Conservation (phyloP, 345 rosid genomes). For the Zanthoxylum bungeanum region DNA sequence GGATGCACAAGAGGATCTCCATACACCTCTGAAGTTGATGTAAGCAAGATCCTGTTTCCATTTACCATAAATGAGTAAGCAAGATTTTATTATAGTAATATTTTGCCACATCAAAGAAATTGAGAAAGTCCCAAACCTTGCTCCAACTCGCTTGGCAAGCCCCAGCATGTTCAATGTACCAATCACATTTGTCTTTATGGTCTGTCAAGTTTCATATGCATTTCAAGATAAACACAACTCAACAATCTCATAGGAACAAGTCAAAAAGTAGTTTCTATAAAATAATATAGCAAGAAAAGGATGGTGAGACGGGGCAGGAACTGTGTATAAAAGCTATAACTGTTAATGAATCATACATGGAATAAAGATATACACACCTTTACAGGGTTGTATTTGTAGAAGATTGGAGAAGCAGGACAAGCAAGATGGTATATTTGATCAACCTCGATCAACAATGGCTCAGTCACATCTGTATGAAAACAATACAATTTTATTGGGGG, state of each 20-base stretch:
- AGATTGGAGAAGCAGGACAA: constrained; percentile 96
- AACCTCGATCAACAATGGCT: constrained; percentile 82
- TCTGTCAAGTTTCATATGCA: constrained; percentile 35
- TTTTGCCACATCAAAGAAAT: not conserved
- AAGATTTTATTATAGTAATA: not conserved
- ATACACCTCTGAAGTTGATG: constrained; percentile 92
- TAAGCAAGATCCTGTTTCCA: constrained; percentile 73
- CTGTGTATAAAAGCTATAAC: not conserved
- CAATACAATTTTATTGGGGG: too few species aligned
- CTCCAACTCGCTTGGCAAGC: constrained; percentile 97
- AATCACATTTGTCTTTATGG: constrained; percentile 94
- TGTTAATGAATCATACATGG: not conserved
- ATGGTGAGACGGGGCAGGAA: not conserved
- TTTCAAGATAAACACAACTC: not conserved
- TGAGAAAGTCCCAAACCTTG: constrained; percentile 46
- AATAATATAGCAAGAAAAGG: constrained; percentile 3
- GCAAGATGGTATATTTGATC: constrained; percentile 95
- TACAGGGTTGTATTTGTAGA: constrained; percentile 96
- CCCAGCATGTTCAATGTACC: constrained; percentile 97
- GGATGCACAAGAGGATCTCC: constrained; percentile 97
- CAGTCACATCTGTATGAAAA: constrained; percentile 72
- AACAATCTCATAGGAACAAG: not conserved
- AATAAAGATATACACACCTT: constrained; percentile 48
- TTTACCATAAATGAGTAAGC: not conserved
- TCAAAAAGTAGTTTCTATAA: not conserved